A percentile compares a stretch with the other conserved stretches of the same genome.
These are phyloP conservation scores for Fusarium neocosmosporiellum DNA, from an alignment of 2,329 filamentous ascomycete species.

Conservation along the genomic window DNA sequence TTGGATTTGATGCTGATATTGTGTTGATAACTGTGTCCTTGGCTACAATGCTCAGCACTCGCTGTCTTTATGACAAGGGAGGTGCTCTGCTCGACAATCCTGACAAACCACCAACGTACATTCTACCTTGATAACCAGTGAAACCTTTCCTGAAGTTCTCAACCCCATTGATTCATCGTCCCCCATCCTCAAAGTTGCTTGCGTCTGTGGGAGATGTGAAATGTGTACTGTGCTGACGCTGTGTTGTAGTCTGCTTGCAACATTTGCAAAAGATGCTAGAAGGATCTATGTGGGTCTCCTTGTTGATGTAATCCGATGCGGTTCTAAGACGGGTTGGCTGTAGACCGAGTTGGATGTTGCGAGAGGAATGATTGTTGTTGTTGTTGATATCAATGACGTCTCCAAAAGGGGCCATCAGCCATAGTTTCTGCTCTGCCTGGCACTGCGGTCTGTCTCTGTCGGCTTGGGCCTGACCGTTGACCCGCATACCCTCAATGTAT, in stretches of 20 bases:
- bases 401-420: background rate
- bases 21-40: background rate
- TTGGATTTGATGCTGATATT: background rate
- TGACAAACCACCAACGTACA: background rate
- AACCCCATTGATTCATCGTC: background rate
- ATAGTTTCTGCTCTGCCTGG: background rate
- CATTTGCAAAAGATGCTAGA: background rate
- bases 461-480: background rate
- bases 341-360: background rate
- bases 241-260: background rate
- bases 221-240: background rate
- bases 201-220: background rate
- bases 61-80: background rate
- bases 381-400: background rate
- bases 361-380: background rate
- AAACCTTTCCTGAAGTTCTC: background rate
- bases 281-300: background rate
- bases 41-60: background rate
- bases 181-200: background rate
- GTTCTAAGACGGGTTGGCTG: background rate
- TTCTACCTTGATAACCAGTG: background rate
- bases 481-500: background rate
- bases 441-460: background rate
- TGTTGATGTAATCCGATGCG: background rate
- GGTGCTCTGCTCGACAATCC: background rate